These are phyloP conservation scores for Solanum boliviense DNA, from an alignment of 257 asterid species.

Conservation along the genomic window DNA sequence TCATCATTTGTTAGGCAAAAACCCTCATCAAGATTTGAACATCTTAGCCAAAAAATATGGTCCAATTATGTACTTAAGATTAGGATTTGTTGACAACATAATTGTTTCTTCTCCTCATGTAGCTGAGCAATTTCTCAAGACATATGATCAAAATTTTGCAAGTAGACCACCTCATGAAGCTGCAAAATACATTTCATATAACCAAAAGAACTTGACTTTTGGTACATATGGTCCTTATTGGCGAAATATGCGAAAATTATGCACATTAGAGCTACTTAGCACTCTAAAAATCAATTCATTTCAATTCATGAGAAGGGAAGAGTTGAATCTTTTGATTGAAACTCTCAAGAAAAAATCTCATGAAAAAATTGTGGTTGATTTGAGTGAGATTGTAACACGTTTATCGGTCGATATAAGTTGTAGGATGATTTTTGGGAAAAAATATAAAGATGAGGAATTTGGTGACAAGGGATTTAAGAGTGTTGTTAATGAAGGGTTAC, in stretches of 20 bases:
- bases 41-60: constrained; percentile 6
- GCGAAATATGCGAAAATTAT: constrained; percentile 9
- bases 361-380: not conserved
- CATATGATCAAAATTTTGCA: constrained; percentile 4
- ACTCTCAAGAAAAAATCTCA: not conserved
- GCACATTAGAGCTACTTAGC: constrained; percentile 1
- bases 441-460: constrained; percentile 2
- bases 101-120: constrained; percentile 11
- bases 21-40: constrained; percentile 7
- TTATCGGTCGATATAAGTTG: constrained; percentile 4
- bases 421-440: constrained; percentile 5
- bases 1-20: constrained; percentile 6
- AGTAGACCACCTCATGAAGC: constrained; percentile 4
- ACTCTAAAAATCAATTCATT: not conserved
- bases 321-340: not conserved
- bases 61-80: constrained; percentile 4
- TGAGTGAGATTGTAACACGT: not conserved
- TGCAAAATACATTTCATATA: not conserved
- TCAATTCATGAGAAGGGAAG: not conserved
- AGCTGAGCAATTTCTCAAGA: constrained; percentile 9
- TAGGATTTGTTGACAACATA: constrained; percentile 1
- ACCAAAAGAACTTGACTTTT: not conserved
- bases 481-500: not conserved
- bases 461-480: not conserved
- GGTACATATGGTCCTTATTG: constrained; percentile 9